Base-by-base conservation (phyloP, 352 stramenopile genomes). In the Globisporangium barbulae region DNA sequence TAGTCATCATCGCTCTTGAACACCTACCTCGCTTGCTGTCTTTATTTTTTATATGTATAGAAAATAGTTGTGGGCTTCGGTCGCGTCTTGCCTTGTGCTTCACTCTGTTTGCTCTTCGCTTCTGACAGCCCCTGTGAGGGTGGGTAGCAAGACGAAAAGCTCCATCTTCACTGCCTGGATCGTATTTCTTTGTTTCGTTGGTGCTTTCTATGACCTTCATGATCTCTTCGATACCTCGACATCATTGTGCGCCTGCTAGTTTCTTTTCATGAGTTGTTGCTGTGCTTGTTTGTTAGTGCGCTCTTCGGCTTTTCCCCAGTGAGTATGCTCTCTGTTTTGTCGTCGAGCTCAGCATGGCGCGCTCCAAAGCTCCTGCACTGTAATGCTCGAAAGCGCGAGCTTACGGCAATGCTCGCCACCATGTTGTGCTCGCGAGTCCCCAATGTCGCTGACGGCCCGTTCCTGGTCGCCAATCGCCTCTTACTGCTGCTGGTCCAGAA, bases 401-500 rank as follows among this genome's bases (percentile, higher is more conserved):
- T 15, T 12, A 41, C 15, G 35, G 10, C 35, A 41, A 9, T 41
- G 35, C 9, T 17, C 35, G 7, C 35, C 8, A 22, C 42, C 19
- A 22, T 12, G 5, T 48, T 48, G 35, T 48, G 42, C 17, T 48
- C 17, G 39, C 37, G 8, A 39, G 15, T 19, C 41, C 41, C 6
- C 42, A 48, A 5, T 19, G 4, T 22, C 17, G 19, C 17, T 22
- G 5, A 22, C 42, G 10, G 33, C 41, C 15, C 15, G 13, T 28
- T 28, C 25, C 25, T 28, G 25, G 25, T 2, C 25, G 25, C 25
- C 25, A 28, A 28, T 22, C 54, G 25, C 28, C 21, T 5, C n/a
- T 47, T 17, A 71, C 48, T 81, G 55, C 64, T 86, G 71, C 45
- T 76, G 76, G 22, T 90, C 81, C 54, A 93, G 65, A 28, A 93